These are phyloP conservation scores for Mortierella sp. DNA, from an alignment of 371 early-diverging fungal genomes.

Conservation along the genomic window DNA sequence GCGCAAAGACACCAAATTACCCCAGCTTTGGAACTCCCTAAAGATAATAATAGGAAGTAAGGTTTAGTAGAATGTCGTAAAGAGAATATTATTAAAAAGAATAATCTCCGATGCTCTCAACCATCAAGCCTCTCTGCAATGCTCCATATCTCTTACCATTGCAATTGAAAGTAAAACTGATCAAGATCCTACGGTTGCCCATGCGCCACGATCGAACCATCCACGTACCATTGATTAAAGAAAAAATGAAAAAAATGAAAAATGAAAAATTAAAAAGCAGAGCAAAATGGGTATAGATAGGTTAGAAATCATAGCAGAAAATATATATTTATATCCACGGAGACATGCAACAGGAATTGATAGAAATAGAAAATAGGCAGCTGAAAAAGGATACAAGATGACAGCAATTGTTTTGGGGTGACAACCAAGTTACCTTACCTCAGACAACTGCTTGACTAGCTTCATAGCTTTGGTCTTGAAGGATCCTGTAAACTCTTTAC, in stretches of 20 bases:
- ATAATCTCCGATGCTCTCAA: too few relatives aligned
- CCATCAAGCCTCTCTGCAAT: not conserved
- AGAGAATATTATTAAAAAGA: not conserved
- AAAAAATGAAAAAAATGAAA: too few relatives aligned
- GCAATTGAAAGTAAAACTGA: conserved; percentile 55
- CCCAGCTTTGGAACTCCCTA: conserved; percentile 58
- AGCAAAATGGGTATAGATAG: not conserved
- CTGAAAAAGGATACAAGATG: not conserved
- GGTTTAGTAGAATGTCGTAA: not conserved
- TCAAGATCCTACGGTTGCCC: conserved; percentile 39
- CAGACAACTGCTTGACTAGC: conserved; percentile 49
- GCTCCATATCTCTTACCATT: conserved; percentile 31
- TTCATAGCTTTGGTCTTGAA: conserved; percentile 47
- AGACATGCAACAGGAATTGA: not conserved
- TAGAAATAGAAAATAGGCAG: conserved; percentile 1
- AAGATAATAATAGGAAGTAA: not conserved
- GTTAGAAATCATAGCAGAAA: not conserved
- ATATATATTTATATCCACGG: not conserved
- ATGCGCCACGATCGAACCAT: not conserved
- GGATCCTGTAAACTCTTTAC: conserved; percentile 40
- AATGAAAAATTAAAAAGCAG: too few relatives aligned
- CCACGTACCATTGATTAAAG: too few relatives aligned
- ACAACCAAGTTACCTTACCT: conserved; percentile 1
- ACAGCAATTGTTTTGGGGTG: not conserved
- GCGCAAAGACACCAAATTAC: conserved; percentile 13